Percentiles rank a stretch among this genome's conserved stretches.
phyloP scores from a whole-genome alignment of 2,329 filamentous ascomycete species.

The Apiospora marii region DNA sequence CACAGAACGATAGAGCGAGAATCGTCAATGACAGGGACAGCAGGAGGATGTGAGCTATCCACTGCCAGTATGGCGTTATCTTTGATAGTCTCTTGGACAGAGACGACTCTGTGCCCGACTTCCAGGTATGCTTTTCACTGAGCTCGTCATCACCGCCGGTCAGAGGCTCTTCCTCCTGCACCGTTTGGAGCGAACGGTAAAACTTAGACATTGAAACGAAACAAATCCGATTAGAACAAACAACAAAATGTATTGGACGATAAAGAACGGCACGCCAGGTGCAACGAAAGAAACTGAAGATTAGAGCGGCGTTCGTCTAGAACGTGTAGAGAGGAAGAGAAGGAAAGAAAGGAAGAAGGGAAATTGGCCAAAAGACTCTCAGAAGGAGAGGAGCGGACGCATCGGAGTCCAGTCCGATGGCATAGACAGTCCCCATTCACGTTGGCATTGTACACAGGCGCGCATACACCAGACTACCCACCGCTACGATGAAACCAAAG shows the following conservation, averaged over 20 bases:
- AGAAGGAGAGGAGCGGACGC: neutral
- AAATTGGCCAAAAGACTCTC: neutral
- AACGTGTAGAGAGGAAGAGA: neutral
- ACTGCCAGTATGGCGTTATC: conserved; percentile 46
- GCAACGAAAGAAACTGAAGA: conserved; percentile 31
- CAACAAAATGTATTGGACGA: conserved; percentile 20
- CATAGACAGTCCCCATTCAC: conserved; percentile 5
- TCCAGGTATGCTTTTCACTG: conserved; percentile 33
- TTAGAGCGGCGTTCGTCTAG: conserved; percentile 9
- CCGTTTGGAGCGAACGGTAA: conserved; percentile 45
- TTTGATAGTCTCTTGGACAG: conserved; percentile 31
- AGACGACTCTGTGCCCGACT: conserved; percentile 31
- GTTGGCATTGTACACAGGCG: neutral
- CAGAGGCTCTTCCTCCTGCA: conserved; percentile 48
- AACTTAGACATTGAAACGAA: conserved; percentile 43
- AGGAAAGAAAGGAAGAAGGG: neutral
- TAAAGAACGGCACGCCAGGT: conserved; percentile 38
- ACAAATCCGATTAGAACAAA: conserved; percentile 23
- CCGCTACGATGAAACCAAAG: conserved; percentile 13
- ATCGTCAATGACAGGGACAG: conserved; percentile 49
- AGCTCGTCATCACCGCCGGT: conserved; percentile 35
- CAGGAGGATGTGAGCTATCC: conserved; percentile 50
- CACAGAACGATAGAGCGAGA: conserved; percentile 50
- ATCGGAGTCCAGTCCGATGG: conserved; percentile 4
- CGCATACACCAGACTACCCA: neutral